Evolutionary conservation across 2,329 filamentous ascomycete genomes (phyloP), one percentile per base, ranked within the genome.

Genomic region (Reticulascus tulasneorum): DNA sequence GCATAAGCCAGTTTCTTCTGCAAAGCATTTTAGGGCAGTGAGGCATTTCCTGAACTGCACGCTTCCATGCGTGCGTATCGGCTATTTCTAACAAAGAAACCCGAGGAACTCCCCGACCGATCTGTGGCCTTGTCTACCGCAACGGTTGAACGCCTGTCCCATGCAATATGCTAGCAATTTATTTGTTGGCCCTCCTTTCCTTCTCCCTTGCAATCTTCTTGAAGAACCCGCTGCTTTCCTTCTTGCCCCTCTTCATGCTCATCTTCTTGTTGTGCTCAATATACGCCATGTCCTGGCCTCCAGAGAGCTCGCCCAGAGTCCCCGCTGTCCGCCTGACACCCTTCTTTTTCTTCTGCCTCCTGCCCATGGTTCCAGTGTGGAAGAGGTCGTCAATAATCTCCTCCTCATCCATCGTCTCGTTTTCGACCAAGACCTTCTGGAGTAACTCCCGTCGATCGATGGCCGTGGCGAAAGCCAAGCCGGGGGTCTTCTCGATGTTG

Each of bases 261-360:
- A 74, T 71, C 50, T 73, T 80, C 67, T 82, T 84, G 60, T 86
- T 88, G 62, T 86, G 82, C 60, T 91, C 86, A 38, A 88, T 79
- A 58, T 91, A 97, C n/a, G 91, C 90, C 93, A 98, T 97, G 56
- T 94, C 87, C 56, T 94, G 86, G 1, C 90, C 93, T 38, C 93
- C 93, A 37, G 86, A 88, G 37, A 96, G 73, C 50, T 94, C 90
- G 33, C 82, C 84, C 37, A 98, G 71, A 10, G 82, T 88, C 17
- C 89, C 91, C 1, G 90, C 93, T 19, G 85, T 94, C 41, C 93
- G 77, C 47, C 82, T 79, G 2, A 82, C 84, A 3, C 68, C 77
- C n/a, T 62, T 67, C 61, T 76, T 82, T 30, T 45, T 46, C 56
- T 66, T 60, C 42, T 54, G 62, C 49, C 56, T 59, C 20, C 68